phyloP scores from a whole-genome alignment of 2,329 filamentous ascomycete genomes.

The Diaporthe sp. region DNA sequence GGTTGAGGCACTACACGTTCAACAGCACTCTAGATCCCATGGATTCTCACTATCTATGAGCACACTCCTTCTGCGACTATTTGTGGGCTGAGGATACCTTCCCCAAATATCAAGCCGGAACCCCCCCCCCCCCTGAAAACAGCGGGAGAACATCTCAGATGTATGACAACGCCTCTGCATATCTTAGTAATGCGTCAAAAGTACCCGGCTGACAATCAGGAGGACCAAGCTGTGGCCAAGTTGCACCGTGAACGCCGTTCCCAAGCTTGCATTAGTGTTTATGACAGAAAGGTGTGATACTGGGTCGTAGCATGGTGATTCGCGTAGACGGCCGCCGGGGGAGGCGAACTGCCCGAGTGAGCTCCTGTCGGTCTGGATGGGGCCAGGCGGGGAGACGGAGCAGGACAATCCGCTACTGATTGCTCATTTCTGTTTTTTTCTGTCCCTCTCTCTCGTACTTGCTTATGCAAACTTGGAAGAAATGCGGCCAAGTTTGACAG shows the following conservation, averaged over 20 bases:
- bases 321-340: neutral
- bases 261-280: conserved; percentile 8
- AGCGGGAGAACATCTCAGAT: neutral
- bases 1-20: neutral
- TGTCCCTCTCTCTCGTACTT: neutral
- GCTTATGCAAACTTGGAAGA: neutral
- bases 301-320: neutral
- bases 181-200: no score
- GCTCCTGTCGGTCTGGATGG: neutral
- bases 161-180: neutral
- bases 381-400: neutral
- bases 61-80: no score
- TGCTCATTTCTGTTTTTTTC: neutral
- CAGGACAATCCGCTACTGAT: neutral
- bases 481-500: neutral
- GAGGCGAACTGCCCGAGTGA: neutral
- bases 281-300: neutral
- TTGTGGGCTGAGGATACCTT: neutral
- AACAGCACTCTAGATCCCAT: neutral
- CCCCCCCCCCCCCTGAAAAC: accelerated
- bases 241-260: neutral
- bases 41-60: no score
- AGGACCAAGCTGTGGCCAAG: neutral
- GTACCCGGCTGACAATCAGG: neutral
- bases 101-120: neutral